Base-by-base conservation (phyloP, 306 rosid species). In the Parietaria judaica region DNA sequence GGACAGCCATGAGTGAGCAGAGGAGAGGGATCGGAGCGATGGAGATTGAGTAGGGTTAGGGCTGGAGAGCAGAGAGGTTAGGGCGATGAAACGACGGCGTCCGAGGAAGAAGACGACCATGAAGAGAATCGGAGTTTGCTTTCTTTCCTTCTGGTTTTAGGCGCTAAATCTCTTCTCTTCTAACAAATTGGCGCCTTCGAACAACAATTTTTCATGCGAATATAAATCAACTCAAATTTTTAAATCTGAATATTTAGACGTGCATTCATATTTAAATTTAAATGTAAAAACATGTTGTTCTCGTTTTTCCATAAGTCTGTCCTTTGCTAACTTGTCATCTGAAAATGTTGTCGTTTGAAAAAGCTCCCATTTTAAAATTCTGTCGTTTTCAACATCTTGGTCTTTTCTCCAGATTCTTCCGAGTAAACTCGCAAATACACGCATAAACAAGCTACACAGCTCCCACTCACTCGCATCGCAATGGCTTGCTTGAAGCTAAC, bases 401-500 rank as follows among this genome's bases (percentile, higher is more conserved):
- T n/a, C 31, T 23, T 23, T 23, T 23, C 31, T 23, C 31, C 31
- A 23, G 31, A 23, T 23, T 23, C 31, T 23, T 23, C 31, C 31
- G 1, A 56, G 7, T 11, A 14, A 13, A 56, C 11, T 16, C 41
- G 6, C 1, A 58, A 16, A 58, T 23, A 23, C 31, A 0, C 2
- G 31, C 31, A 23, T 23, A 23, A 23, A 23, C 31, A 23, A 23
- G 31, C 31, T 23, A 48, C 7, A 23, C 31, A 23, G 31, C 31
- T 23, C 31, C 31, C 31, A 23, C 31, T 23, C n/a, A n/a, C n/a
- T n/a, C n/a, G n/a, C n/a, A n/a, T n/a, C 31, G 31, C 31, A 23
- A 80, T 90, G 97, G 80, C 78, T 69, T 83, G 81, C 62, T 61
- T 78, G 54, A 73, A 79, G 56, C 35, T 82, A 48, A 53, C 81